These are phyloP conservation scores for Infundibulicybe gibba DNA, from an alignment of 768 basidiomycete genomes.

Conservation along the genomic window DNA sequence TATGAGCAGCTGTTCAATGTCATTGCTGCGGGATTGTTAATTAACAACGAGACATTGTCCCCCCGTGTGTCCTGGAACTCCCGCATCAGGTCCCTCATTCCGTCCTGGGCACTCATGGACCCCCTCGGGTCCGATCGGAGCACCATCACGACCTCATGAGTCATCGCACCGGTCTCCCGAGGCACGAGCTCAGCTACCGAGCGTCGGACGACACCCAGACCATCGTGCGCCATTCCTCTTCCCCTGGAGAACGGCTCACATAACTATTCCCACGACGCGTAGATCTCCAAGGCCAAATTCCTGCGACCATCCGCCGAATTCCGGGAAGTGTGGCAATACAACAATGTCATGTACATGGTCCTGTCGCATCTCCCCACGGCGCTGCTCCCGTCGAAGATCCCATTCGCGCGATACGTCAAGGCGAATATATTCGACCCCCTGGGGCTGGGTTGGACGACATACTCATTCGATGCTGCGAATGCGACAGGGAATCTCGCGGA, in stretches of 20 bases:
- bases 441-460: constrained; percentile 20
- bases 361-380: constrained; percentile 16
- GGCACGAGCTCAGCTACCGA: too few species aligned
- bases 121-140: constrained; percentile 12
- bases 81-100: constrained; percentile 16
- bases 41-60: constrained; percentile 19
- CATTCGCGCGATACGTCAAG: constrained; percentile 17
- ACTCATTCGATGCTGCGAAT: constrained; percentile 22
- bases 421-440: constrained; percentile 22
- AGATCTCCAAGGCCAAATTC: constrained; percentile 12
- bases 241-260: neutral
- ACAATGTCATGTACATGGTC: too few species aligned
- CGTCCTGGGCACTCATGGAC: constrained; percentile 19
- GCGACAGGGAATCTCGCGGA: too few species aligned
- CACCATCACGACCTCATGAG: constrained; percentile 20
- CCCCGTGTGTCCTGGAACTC: too few species aligned
- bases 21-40: constrained; percentile 18
- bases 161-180: constrained; percentile 22
- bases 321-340: too few species aligned
- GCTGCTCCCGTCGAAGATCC: constrained; percentile 9
- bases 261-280: neutral
- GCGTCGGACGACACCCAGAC: constrained; percentile 5
- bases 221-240: constrained; percentile 2
- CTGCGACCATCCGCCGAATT: constrained; percentile 18
- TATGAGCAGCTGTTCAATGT: constrained; percentile 16